These are phyloP conservation scores for Solanum hybrid DNA, from an alignment of 305 asterid genomes.

Conservation along the genomic window DNA sequence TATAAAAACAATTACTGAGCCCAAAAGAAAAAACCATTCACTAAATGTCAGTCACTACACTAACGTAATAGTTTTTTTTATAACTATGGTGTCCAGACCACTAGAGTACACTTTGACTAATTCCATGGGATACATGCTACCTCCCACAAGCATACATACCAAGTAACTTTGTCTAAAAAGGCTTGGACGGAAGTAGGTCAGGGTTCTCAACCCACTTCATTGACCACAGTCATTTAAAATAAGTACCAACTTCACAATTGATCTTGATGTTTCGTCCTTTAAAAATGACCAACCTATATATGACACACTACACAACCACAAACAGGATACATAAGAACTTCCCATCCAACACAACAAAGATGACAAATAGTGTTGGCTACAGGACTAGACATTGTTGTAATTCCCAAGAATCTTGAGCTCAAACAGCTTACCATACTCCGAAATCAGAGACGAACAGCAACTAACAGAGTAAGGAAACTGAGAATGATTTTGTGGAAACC, in stretches of 20 bases:
- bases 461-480: not conserved
- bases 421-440: not conserved
- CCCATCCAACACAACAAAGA: not conserved
- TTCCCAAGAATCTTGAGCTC: not conserved
- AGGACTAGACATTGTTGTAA: not conserved
- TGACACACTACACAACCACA: not conserved
- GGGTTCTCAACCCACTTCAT: not conserved
- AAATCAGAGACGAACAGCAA: not conserved
- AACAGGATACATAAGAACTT: not conserved
- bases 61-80: not conserved
- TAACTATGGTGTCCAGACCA: not conserved
- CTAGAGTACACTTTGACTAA: not conserved
- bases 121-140: not conserved
- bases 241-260: not conserved
- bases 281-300: not conserved
- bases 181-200: not conserved
- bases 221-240: not conserved
- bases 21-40: not conserved
- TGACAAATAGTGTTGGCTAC: not conserved
- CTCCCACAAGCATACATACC: not conserved
- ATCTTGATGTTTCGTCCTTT: not conserved
- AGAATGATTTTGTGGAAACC: not conserved
- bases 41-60: not conserved
- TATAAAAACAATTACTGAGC: not conserved
- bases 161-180: not conserved